Conservation (phyloP, 192 early-diverging fungal species). For the Podila minutissima region DNA sequence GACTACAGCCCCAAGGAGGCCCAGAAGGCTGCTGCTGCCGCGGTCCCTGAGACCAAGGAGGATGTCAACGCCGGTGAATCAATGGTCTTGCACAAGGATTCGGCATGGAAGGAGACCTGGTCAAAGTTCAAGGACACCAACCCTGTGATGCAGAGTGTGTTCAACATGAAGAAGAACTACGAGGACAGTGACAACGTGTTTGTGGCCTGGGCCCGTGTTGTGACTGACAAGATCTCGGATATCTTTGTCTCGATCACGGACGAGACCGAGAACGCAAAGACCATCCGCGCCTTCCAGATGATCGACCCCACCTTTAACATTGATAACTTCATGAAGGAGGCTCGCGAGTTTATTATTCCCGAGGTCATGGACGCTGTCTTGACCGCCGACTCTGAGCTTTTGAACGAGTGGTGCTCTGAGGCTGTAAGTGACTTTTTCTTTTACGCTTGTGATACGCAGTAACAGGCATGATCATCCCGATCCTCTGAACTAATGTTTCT, state of each 20-base stretch:
- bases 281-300: constrained; percentile 82
- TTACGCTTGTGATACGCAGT: not conserved
- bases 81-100: constrained; percentile 88
- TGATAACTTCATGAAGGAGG: constrained; percentile 91
- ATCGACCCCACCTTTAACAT: constrained; percentile 90
- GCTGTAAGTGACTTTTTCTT: constrained; percentile 63
- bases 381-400: constrained; percentile 81
- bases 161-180: constrained; percentile 79
- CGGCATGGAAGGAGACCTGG: constrained; percentile 92
- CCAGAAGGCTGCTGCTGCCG: constrained; percentile 49
- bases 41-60: constrained; percentile 31
- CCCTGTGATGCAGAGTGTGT: constrained; percentile 84
- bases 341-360: constrained; percentile 91
- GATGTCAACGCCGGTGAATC: constrained; percentile 69
- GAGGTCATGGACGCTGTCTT: constrained; percentile 97
- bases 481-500: not conserved
- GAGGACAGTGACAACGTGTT: constrained; percentile 93
- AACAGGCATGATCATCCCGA: no score
- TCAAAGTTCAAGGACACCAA: constrained; percentile 89
- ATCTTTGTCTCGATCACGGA: constrained; percentile 82
- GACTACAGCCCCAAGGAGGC: constrained; percentile 48
- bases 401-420: constrained; percentile 96
- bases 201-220: constrained; percentile 75
- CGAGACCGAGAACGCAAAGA: constrained; percentile 93
- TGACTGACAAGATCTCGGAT: constrained; percentile 82